These are phyloP conservation scores for Acacia concinna DNA, from an alignment of 331 rosid species.

Conservation along the genomic window DNA sequence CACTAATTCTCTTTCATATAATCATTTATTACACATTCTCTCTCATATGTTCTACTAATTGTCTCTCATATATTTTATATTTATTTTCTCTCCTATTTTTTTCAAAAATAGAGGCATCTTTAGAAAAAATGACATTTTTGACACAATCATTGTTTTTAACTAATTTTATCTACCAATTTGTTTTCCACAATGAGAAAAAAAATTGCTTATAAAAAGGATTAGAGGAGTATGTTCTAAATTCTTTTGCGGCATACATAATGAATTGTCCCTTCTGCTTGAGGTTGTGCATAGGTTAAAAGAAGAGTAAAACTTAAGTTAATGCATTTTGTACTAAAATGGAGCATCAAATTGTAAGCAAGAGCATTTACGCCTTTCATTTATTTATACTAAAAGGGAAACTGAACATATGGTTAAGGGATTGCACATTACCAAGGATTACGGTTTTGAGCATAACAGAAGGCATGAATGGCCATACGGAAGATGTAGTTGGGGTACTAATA, in stretches of 20 bases:
- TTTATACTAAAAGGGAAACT: background rate
- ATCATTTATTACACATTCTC: too few species aligned
- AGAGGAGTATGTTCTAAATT: slow-evolving; percentile 22
- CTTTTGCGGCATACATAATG: background rate
- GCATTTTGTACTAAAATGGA: background rate
- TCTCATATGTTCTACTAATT: too few species aligned
- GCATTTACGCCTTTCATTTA: background rate
- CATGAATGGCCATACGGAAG: background rate
- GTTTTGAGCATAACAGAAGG: background rate
- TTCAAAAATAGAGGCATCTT: too few species aligned
- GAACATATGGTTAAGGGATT: background rate
- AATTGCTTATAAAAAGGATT: too few species aligned
- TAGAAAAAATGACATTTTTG: too few species aligned
- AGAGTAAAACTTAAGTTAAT: background rate
- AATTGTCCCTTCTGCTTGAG: background rate
- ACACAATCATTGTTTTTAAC: too few species aligned
- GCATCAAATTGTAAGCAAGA: background rate
- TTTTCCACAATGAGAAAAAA: too few species aligned
- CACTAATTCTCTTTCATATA: too few species aligned
- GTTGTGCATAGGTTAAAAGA: background rate
- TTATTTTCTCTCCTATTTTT: too few species aligned
- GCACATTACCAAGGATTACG: background rate
- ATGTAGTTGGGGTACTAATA: background rate
- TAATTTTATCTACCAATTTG: too few species aligned
- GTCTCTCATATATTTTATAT: too few species aligned